A percentile compares a stretch with the other conserved stretches of the same genome.
Evolutionary conservation across 2,329 filamentous ascomycete genomes (phyloP).

Genomic region (Epichloe elymi): DNA sequence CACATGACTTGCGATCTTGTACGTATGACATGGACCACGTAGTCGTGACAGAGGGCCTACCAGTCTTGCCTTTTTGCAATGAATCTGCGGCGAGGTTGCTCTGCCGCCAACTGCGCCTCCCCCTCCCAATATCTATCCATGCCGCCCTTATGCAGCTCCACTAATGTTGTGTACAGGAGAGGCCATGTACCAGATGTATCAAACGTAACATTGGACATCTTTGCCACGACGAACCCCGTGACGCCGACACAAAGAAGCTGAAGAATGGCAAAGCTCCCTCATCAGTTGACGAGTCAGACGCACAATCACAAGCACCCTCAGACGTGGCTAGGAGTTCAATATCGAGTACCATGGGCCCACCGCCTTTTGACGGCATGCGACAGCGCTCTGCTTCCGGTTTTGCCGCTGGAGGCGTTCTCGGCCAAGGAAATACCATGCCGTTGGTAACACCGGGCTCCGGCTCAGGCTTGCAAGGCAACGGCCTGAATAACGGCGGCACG

Average conservation of each 20-base stretch:
- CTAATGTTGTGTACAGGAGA: slow-evolving; percentile 48
- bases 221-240: slow-evolving; percentile 93
- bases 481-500: slow-evolving; percentile 33
- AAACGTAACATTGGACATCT: slow-evolving; percentile 98
- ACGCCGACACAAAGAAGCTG: slow-evolving; percentile 65
- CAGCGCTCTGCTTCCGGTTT: slow-evolving; percentile 28
- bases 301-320: slow-evolving; percentile 25
- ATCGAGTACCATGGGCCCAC: slow-evolving; percentile 41
- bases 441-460: slow-evolving; percentile 60
- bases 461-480: slow-evolving; percentile 51
- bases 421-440: slow-evolving; percentile 43
- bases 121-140: neutral
- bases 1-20: slow-evolving; percentile 91
- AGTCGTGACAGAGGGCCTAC: neutral
- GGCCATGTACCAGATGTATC: slow-evolving; percentile 93
- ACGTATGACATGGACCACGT: slow-evolving; percentile 28
- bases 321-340: slow-evolving; percentile 43
- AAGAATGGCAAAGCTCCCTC: slow-evolving; percentile 40
- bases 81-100: neutral
- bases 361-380: slow-evolving; percentile 25
- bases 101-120: neutral
- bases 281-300: slow-evolving; percentile 47
- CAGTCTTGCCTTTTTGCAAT: neutral
- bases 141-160: slow-evolving; percentile 8
- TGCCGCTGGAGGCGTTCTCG: slow-evolving; percentile 28